A percentile compares a stretch with the other conserved stretches of the same genome.
These are phyloP conservation scores for Fomitopsis pinicola DNA, from an alignment of 1,284 basidiomycete species.

Conservation along the genomic window DNA sequence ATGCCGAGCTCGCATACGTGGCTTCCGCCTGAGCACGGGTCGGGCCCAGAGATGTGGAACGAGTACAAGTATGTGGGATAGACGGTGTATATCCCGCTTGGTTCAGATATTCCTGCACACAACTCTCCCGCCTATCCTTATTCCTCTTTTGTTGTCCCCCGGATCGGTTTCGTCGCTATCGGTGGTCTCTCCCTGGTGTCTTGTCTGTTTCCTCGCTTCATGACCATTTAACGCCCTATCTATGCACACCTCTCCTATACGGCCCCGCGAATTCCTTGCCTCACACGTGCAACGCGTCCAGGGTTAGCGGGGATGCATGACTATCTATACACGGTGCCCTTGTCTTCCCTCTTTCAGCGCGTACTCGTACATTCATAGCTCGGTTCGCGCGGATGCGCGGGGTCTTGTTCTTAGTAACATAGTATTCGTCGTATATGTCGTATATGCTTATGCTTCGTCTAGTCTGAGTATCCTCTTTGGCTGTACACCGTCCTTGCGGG, in stretches of 20 bases:
- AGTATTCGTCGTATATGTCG: background rate
- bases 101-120: background rate
- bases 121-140: background rate
- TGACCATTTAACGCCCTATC: background rate
- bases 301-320: background rate
- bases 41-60: background rate
- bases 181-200: background rate
- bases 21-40: background rate
- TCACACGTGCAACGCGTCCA: background rate
- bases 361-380: background rate
- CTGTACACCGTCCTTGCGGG: background rate
- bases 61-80: conserved; percentile 1
- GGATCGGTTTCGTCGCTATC: background rate
- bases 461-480: background rate
- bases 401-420: background rate
- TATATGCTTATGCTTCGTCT: background rate
- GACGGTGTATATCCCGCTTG: background rate
- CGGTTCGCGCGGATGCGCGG: too few species aligned
- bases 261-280: too few species aligned
- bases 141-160: background rate
- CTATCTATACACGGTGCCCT: background rate
- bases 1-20: background rate
- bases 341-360: background rate
- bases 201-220: background rate
- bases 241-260: background rate